Evolutionary conservation across 2,329 filamentous ascomycete species (phyloP), one percentile per base, ranked within the genome.

Genomic region (Fusarium sp.): DNA sequence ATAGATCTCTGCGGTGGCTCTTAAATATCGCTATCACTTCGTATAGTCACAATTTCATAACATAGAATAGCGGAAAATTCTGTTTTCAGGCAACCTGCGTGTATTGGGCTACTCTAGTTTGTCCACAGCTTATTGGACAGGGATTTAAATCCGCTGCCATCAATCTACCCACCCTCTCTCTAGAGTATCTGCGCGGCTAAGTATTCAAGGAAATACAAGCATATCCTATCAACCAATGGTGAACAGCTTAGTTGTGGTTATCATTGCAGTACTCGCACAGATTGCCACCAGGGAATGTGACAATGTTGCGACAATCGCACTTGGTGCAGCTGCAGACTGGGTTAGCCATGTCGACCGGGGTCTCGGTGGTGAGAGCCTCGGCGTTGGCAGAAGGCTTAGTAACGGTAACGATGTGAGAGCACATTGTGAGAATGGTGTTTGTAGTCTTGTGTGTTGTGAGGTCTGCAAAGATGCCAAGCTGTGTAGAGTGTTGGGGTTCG

Each of bases 221-320:
- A 25, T 25, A 47, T 25, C 20, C 20, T 9, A 25, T 15, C n/a
- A 12, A 22, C 11, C n/a, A 40, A 40, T 7, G 4, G 12, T 45
- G 14, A 14, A 14, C 8, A 47, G 12, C 40, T 45, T 54, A 25
- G 22, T 60, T 65, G 22, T 65, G 63, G n/a, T 60, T 15, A 1
- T 37, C 15, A 25, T 65, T 65, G 25, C 43, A 65, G 30, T 30
- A 33, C 33, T 65, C 54, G 22, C 63, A 65, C 15, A 65, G 4
- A 22, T 52, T 25, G 20, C 63, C 54, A 27, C 63, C 54, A 22
- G 40, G 40, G 25, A 22, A 59, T 15, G n/a, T 52, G 40, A 65
- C 40, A 7, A 60, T n/a, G 12, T 43, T 45, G 9, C 7, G 20
- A 7, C 54, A 65, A 8, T 10, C 22, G 40, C 52, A 60, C 45